Conservation (phyloP, 305 asterid species). For the Fraxinus platypoda region DNA sequence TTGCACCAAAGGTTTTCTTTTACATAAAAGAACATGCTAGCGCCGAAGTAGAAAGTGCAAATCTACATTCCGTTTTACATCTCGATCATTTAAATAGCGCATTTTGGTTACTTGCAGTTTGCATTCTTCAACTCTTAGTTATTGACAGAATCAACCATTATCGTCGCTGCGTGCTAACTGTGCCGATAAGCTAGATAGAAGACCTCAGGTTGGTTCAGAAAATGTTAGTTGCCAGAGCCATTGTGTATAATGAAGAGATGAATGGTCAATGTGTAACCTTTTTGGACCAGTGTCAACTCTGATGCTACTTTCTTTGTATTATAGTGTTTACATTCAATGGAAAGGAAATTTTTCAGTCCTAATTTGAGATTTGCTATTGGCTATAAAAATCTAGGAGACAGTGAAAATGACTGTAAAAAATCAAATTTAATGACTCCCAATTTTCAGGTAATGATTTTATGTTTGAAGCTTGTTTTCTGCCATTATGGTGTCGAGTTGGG, state of each 20-base stretch:
- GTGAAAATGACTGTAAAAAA: neutral
- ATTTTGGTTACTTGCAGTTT: too few relatives aligned
- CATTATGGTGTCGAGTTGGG: neutral
- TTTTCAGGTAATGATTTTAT: neutral
- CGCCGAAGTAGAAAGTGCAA: too few relatives aligned
- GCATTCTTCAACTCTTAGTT: constrained; percentile 16
- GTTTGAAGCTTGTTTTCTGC: neutral
- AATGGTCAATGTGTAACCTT: neutral
- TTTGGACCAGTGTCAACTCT: neutral
- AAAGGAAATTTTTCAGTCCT: neutral
- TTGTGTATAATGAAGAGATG: neutral
- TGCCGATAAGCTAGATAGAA: neutral
- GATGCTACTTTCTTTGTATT: neutral
- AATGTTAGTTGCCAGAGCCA: neutral
- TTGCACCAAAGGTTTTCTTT: too few relatives aligned
- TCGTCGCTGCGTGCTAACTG: neutral
- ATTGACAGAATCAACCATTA: constrained; percentile 19
- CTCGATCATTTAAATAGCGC: too few relatives aligned
- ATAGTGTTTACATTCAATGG: neutral
- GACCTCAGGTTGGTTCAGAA: neutral
- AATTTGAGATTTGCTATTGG: neutral
- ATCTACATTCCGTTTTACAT: too few relatives aligned
- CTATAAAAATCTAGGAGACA: neutral
- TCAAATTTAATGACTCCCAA: neutral
- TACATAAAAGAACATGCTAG: too few relatives aligned